Evolutionary conservation across 1,139 yeast species (phyloP).

Genomic region (Saccharomyces hybrid): DNA sequence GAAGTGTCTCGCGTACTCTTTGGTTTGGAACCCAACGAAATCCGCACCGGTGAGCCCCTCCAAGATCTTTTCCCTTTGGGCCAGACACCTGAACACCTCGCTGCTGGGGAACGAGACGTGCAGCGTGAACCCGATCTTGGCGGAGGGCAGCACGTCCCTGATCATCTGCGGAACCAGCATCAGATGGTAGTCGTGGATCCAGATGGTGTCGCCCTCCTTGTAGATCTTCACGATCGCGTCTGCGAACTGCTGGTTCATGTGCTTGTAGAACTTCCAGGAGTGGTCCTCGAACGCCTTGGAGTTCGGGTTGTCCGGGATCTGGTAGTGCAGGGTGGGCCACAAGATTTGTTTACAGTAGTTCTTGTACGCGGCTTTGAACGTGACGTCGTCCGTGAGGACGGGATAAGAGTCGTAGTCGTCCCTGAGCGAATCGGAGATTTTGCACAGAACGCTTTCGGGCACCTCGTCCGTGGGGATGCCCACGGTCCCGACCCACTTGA

Average conservation of each 20-base stretch:
- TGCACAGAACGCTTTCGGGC: constrained; percentile 45
- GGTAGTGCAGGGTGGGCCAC: constrained; percentile 97
- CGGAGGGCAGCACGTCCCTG: constrained; percentile 65
- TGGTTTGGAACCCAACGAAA: constrained; percentile 80
- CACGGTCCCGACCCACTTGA: constrained; percentile 79
- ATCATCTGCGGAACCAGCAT: constrained; percentile 82
- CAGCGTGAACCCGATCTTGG: constrained; percentile 83
- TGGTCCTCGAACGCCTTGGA: constrained; percentile 93
- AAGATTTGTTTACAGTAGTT: constrained; percentile 87
- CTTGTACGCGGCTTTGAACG: constrained; percentile 82
- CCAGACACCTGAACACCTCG: constrained; percentile 90
- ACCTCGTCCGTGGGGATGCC: constrained; percentile 88
- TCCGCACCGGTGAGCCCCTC: constrained; percentile 88
- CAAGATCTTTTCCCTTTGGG: constrained; percentile 70
- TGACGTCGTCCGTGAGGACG: constrained; percentile 65
- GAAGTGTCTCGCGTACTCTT: constrained; percentile 90
- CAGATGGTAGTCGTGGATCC: constrained; percentile 94
- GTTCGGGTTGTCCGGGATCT: constrained; percentile 91
- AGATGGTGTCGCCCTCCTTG: constrained; percentile 61
- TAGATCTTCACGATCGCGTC: constrained; percentile 62
- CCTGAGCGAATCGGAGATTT: constrained; percentile 41
- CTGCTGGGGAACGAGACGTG: constrained; percentile 95
- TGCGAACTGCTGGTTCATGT: constrained; percentile 73
- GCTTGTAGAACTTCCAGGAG: constrained; percentile 80
- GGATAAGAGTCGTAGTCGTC: constrained; percentile 51